Evolutionary conservation across 225 moss, liverwort and hornwort genomes (phyloP).

Genomic region (Climacium dendroides): DNA sequence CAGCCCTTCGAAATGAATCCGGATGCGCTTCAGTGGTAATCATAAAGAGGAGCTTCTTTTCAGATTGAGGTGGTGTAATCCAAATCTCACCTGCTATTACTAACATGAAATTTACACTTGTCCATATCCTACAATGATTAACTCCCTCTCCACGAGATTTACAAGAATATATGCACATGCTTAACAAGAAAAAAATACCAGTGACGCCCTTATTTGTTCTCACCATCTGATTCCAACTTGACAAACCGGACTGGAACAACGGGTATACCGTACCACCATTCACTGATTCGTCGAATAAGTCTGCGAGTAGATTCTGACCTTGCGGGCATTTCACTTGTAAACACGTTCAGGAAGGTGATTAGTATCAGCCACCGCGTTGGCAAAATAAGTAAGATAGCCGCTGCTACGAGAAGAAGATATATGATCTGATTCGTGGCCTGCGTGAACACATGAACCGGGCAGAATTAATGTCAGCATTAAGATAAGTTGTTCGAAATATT

Average conservation of each 20-base stretch:
- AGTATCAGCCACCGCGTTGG: slow-evolving; percentile 52
- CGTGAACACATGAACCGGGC: not conserved
- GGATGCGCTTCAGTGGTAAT: not conserved
- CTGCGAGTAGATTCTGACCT: slow-evolving; percentile 59
- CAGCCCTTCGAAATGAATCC: not conserved
- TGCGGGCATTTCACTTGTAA: slow-evolving; percentile 48
- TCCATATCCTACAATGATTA: not conserved
- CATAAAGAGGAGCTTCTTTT: not conserved
- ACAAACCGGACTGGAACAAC: slow-evolving; percentile 68
- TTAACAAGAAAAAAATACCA: not conserved
- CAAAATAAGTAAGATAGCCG: slow-evolving; percentile 35
- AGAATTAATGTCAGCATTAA: not conserved
- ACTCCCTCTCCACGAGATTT: not conserved
- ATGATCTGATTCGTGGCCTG: slow-evolving; percentile 57
- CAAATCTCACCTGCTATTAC: not conserved
- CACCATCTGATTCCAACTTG: slow-evolving; percentile 21
- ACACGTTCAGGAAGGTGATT: slow-evolving; percentile 49
- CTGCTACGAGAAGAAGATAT: slow-evolving; percentile 20
- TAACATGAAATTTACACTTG: slow-evolving; percentile 6
- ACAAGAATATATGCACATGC: slow-evolving; percentile 26
- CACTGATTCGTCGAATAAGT: slow-evolving; percentile 37
- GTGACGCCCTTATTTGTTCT: not conserved
- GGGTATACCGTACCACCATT: slow-evolving; percentile 92
- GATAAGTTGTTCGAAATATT: not conserved
- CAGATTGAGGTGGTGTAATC: not conserved